These are phyloP conservation scores for Thermomyces lanuginosus DNA, from an alignment of 2,329 filamentous ascomycete genomes.

Conservation along the genomic window DNA sequence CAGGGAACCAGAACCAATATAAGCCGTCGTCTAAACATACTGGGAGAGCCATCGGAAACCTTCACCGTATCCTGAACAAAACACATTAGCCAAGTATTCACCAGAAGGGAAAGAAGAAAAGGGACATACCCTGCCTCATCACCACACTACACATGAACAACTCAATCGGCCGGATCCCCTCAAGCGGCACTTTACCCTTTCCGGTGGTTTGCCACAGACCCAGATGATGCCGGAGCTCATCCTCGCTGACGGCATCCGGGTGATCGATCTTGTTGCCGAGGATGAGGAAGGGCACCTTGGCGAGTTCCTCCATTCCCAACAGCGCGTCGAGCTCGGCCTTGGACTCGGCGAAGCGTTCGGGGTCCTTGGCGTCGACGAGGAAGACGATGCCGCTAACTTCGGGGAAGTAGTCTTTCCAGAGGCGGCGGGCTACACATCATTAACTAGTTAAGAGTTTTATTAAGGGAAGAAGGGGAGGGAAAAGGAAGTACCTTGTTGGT, in stretches of 20 bases:
- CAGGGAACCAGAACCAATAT: no score
- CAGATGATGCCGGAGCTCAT: constrained; percentile 80
- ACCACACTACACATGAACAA: constrained; percentile 99
- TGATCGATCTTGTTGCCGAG: constrained; percentile 99
- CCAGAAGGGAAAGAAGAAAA: neutral
- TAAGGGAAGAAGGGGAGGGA: neutral
- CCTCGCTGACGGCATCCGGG: constrained; percentile 85
- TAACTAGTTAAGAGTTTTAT: neutral
- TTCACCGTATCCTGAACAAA: constrained; percentile 56
- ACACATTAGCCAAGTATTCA: neutral
- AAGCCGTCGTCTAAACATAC: constrained; percentile 63
- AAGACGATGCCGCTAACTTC: constrained; percentile 95
- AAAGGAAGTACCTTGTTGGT: constrained; percentile 60
- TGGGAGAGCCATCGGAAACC: constrained; percentile 84
- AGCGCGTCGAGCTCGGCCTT: constrained; percentile 95
- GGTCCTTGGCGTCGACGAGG: constrained; percentile 93
- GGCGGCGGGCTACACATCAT: constrained; percentile 52
- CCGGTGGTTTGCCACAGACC: constrained; percentile 93
- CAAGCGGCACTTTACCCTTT: constrained; percentile 83
- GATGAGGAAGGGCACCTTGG: constrained; percentile 89
- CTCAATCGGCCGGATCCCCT: constrained; percentile 88
- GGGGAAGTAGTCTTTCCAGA: constrained; percentile 96
- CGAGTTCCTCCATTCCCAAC: constrained; percentile 88
- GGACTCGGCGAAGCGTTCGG: constrained; percentile 82
- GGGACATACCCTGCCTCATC: constrained; percentile 67